These are phyloP conservation scores for Naganishia onofrii DNA, from an alignment of 768 basidiomycete genomes.

Conservation along the genomic window DNA sequence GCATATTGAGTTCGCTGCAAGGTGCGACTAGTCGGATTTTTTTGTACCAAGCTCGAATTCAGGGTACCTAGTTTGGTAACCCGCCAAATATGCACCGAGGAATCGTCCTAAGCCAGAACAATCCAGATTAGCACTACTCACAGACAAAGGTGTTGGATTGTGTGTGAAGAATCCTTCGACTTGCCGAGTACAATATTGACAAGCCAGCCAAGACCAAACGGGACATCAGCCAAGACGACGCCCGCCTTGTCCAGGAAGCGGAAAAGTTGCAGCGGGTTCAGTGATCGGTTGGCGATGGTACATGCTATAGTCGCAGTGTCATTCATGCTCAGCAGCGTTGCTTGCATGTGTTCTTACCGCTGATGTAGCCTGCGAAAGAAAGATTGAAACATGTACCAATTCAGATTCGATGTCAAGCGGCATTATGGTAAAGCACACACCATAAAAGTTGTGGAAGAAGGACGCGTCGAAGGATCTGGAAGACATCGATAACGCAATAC, in stretches of 20 bases:
- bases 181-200: constrained; percentile 3
- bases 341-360: not conserved
- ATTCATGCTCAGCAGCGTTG: not conserved
- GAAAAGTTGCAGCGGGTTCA: constrained; percentile 24
- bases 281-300: not conserved
- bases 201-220: constrained; percentile 7
- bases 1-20: too few relatives aligned
- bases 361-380: not conserved
- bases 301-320: constrained; percentile 1
- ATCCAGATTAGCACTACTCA: not conserved
- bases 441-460: constrained; percentile 28
- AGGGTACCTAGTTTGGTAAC: not conserved
- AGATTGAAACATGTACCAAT: not conserved
- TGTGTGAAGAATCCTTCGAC: not conserved
- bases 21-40: not conserved
- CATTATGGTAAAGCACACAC: not conserved
- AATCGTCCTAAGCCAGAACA: not conserved
- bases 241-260: constrained; percentile 24
- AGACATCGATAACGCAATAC: not conserved
- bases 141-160: too few relatives aligned
- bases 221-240: constrained; percentile 19
- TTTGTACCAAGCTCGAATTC: not conserved
- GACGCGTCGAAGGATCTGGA: constrained; percentile 15
- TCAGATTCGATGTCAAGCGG: not conserved
- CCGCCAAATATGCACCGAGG: not conserved